Percentiles rank a stretch among this genome's conserved stretches.
Conservation (phyloP, 768 basidiomycete genomes). For the Tricholoma saponaceum region DNA sequence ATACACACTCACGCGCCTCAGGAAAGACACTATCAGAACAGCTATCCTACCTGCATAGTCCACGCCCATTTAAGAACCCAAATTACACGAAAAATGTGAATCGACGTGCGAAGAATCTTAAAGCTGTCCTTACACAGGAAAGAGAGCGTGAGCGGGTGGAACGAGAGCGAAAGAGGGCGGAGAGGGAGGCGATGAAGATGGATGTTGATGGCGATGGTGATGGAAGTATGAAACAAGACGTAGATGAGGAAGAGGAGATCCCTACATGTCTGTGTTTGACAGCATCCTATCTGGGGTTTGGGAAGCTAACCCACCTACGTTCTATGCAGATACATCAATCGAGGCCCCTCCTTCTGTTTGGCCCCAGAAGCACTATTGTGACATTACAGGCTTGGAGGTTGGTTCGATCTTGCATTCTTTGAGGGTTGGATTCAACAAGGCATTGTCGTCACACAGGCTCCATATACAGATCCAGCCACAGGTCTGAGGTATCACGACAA, state of each 20-base stretch:
- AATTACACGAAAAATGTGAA: slow-evolving; percentile 66
- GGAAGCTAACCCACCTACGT: background rate
- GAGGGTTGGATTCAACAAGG: background rate
- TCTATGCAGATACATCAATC: slow-evolving; percentile 61
- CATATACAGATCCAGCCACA: slow-evolving; percentile 80
- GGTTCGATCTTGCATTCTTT: background rate
- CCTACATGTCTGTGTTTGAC: slow-evolving; percentile 56
- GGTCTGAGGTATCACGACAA: slow-evolving; percentile 82
- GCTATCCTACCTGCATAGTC: slow-evolving; percentile 64
- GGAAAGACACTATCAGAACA: slow-evolving; percentile 67
- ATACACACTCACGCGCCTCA: background rate
- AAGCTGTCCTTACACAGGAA: slow-evolving; percentile 73
- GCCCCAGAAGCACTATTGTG: slow-evolving; percentile 75
- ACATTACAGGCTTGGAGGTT: slow-evolving; percentile 84
- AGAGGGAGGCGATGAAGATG: slow-evolving; percentile 48
- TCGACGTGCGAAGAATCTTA: slow-evolving; percentile 75
- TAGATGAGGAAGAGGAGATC: slow-evolving; percentile 49
- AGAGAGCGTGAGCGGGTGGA: slow-evolving; percentile 72
- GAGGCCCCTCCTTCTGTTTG: slow-evolving; percentile 82
- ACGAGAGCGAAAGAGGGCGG: slow-evolving; percentile 52
- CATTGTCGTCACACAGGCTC: slow-evolving; percentile 44
- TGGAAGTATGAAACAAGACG: slow-evolving; percentile 10
- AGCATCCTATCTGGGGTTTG: background rate
- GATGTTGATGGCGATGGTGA: slow-evolving; percentile 42
- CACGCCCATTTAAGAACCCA: slow-evolving; percentile 77